These are phyloP conservation scores for Penicillium taxi DNA, from an alignment of 495 filamentous ascomycete genomes.

Conservation along the genomic window DNA sequence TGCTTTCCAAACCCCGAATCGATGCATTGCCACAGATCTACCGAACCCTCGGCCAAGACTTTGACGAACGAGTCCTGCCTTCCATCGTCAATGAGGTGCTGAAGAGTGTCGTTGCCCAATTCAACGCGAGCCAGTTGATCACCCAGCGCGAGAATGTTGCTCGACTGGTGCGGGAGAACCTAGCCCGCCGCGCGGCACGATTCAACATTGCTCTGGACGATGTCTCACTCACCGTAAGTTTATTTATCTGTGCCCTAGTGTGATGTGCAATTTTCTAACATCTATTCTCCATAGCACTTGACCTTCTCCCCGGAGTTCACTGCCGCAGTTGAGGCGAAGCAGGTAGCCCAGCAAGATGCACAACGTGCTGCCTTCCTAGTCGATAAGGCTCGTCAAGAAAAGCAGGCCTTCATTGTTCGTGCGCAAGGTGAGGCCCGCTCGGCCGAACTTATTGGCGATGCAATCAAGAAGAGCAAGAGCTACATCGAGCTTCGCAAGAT, in stretches of 20 bases:
- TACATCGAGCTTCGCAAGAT: constrained; percentile 97
- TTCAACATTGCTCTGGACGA: constrained; percentile 98
- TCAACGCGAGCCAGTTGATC: constrained; percentile 97
- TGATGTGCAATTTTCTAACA: constrained; percentile 10
- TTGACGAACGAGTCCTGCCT: constrained; percentile 92
- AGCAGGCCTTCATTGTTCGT: constrained; percentile 96
- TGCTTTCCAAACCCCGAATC: constrained; percentile 83
- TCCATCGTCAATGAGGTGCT: constrained; percentile 98
- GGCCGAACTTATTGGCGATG: constrained; percentile 94
- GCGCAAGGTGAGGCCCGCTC: constrained; percentile 99
- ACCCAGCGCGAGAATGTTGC: constrained; percentile 97
- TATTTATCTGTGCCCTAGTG: background rate
- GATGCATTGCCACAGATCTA: constrained; percentile 92
- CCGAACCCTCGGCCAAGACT: constrained; percentile 89
- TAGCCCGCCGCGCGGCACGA: constrained; percentile 79
- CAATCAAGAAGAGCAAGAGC: constrained; percentile 96
- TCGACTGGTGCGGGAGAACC: constrained; percentile 82
- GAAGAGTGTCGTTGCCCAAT: constrained; percentile 98
- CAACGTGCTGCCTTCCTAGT: constrained; percentile 96
- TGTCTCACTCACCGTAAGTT: constrained; percentile 86
- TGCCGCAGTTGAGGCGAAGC: constrained; percentile 96
- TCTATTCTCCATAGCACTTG: constrained; percentile 58
- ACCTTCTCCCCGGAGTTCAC: constrained; percentile 99
- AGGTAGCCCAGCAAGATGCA: constrained; percentile 97
- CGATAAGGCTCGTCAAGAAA: constrained; percentile 98